Evolutionary conservation across 2,329 filamentous ascomycete genomes (phyloP), one percentile per base, ranked within the genome.

Genomic region (Macrophomina tecta): DNA sequence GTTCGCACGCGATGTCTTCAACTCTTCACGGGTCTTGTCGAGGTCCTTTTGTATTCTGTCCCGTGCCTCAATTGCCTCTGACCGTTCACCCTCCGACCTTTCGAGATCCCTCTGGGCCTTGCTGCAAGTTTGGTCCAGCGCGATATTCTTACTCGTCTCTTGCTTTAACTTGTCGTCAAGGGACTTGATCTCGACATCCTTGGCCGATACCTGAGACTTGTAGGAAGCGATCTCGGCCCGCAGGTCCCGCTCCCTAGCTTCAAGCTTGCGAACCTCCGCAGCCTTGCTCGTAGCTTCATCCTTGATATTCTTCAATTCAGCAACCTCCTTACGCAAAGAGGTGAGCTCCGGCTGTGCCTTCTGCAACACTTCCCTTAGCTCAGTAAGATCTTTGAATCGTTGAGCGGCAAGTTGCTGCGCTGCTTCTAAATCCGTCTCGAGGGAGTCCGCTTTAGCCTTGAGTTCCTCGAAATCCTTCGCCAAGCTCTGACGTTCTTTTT

Each of bases 331-430:
- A 7, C 92, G 88, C 23, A 98, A 83, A 52, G 83, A 89, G 76
- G 90, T 91, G 30, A 98, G 82, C 78, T 99, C 94, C 0, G 93
- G 91, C 74, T 97, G 94, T 0, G 91, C 87, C 76, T 95, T 96
- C 70, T 93, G 90, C 36, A 97, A 79, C 2, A 94, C 84, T 69
- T 94, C 91, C 23, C 90, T 87, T 53, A 97, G 82, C 34, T 97
- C 91, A 0, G 89, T 90, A 1, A 97, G 82, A 68, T 98, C 94
- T 77, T 93, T 97, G 82, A 93, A 98, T 36, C 95, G 86, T 16
- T 87, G 90, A 68, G 96, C 90, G 0, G 95, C 93, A 12, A 98
- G 85, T 78, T 96, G 89, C 76, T 97, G 90, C 0, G 94, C 91
- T 2, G 93, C 93, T 1, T 89, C 90, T 3, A 98, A 85, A 74